phyloP scores from a whole-genome alignment of 176 grass and related monocot genomes.

The Puya raimondii region DNA sequence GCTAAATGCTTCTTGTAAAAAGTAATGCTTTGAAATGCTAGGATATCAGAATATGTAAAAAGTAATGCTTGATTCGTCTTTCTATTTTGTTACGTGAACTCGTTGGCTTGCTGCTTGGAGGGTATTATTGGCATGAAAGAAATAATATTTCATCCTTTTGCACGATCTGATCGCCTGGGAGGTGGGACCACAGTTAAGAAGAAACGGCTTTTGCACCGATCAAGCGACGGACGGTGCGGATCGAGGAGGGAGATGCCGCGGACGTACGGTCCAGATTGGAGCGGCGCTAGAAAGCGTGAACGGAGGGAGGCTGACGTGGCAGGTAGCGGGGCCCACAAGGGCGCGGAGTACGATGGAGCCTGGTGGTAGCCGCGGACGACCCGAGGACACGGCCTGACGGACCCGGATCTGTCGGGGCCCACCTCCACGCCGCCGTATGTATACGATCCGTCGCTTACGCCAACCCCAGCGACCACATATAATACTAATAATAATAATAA shows the following conservation, averaged over 20 bases:
- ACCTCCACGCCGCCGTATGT: background rate
- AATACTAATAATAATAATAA: no score
- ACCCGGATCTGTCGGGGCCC: background rate
- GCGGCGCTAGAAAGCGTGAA: background rate
- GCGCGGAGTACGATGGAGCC: background rate
- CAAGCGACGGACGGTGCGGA: background rate
- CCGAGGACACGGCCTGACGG: background rate
- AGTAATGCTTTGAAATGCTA: background rate
- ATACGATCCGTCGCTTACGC: background rate
- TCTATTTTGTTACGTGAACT: background rate
- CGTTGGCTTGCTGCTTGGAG: background rate
- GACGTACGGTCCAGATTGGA: background rate
- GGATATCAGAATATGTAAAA: background rate
- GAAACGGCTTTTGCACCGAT: background rate
- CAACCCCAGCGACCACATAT: no score
- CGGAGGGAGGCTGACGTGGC: background rate
- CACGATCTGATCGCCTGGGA: background rate
- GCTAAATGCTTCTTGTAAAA: no score
- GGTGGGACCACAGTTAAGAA: background rate
- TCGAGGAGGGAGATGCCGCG: background rate
- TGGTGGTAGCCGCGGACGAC: slow-evolving; percentile 3
- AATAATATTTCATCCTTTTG: background rate
- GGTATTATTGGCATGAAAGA: background rate
- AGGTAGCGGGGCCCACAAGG: background rate
- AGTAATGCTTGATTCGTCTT: background rate